These are phyloP conservation scores for Auriscalpium orientale DNA, from an alignment of 768 basidiomycete species.

Conservation along the genomic window DNA sequence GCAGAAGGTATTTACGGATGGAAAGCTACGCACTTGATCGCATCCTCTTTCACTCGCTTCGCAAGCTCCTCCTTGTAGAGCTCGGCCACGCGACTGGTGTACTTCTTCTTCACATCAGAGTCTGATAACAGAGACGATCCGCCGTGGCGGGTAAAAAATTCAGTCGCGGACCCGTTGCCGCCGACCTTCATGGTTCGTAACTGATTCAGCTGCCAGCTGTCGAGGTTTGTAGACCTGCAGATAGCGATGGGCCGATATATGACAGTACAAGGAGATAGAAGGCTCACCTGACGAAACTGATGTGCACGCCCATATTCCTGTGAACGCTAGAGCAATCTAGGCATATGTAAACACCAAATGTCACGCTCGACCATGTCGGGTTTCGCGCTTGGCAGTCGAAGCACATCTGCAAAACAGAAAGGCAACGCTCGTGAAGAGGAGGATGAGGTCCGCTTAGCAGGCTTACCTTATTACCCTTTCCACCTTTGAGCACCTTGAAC, in stretches of 20 bases:
- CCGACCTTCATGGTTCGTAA: conserved; percentile 95
- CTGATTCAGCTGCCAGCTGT: conserved; percentile 87
- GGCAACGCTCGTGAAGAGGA: not conserved
- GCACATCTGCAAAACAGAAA: conserved; percentile 48
- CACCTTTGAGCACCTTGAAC: conserved; percentile 72
- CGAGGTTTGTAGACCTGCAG: conserved; percentile 87
- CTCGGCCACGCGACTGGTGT: conserved; percentile 75
- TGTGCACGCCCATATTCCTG: conserved; percentile 96
- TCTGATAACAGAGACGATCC: conserved; percentile 62
- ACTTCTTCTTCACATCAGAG: conserved; percentile 82
- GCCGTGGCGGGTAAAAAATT: conserved; percentile 88
- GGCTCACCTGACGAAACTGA: conserved; percentile 88
- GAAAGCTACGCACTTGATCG: conserved; percentile 40
- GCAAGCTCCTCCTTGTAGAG: conserved; percentile 91
- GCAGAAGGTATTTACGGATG: not conserved
- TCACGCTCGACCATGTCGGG: conserved; percentile 96
- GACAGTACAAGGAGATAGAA: not conserved
- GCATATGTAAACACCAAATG: conserved; percentile 96
- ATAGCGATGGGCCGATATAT: not conserved
- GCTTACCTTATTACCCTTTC: conserved; percentile 83
- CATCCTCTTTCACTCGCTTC: conserved; percentile 72
- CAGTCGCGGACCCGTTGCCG: conserved; percentile 79
- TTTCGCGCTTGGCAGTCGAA: conserved; percentile 95
- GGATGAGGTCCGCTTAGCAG: not conserved
- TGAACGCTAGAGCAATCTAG: conserved; percentile 94